Percentiles rank a stretch among this genome's conserved stretches.
These are phyloP conservation scores for Sugiyamaella smithiae DNA, from an alignment of 805 yeast species.

Conservation along the genomic window DNA sequence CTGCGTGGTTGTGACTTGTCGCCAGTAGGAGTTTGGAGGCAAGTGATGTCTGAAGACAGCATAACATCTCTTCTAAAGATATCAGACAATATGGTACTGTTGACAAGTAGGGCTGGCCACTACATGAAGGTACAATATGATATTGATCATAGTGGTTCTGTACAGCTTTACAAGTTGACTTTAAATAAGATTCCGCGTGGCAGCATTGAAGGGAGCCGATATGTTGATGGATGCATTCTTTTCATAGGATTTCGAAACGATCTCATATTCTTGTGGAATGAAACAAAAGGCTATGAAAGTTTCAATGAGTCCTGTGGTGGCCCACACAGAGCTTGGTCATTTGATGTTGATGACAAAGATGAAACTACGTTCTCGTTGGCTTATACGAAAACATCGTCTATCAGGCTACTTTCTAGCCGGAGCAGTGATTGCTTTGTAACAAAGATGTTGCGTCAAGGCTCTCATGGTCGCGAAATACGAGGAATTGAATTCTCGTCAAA, in stretches of 20 bases:
- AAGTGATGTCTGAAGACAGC: constrained; percentile 28
- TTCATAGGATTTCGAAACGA: constrained; percentile 83
- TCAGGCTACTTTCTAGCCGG: constrained; percentile 37
- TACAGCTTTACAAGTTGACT: constrained; percentile 4
- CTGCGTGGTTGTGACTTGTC: too few species aligned
- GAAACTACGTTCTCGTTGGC: constrained; percentile 44
- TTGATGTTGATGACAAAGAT: constrained; percentile 31
- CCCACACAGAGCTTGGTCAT: constrained; percentile 79
- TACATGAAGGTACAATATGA: constrained; percentile 20
- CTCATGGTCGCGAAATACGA: constrained; percentile 91
- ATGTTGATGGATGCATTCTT: constrained; percentile 35
- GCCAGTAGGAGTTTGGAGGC: constrained; percentile 10
- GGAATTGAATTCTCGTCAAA: constrained; percentile 56
- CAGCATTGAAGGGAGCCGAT: constrained; percentile 68
- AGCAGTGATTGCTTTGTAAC: constrained; percentile 10
- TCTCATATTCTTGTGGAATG: constrained; percentile 77
- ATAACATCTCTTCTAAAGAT: constrained; percentile 25
- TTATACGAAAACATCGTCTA: constrained; percentile 54
- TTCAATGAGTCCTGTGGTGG: constrained; percentile 83
- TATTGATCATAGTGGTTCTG: not conserved
- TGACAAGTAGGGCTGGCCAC: constrained; percentile 29
- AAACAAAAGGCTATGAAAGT: constrained; percentile 67
- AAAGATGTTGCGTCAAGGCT: constrained; percentile 51
- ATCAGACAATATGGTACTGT: constrained; percentile 6
- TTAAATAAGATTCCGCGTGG: constrained; percentile 71